phyloP scores from a whole-genome alignment of 495 filamentous ascomycete genomes.

The Penicillium herquei region DNA sequence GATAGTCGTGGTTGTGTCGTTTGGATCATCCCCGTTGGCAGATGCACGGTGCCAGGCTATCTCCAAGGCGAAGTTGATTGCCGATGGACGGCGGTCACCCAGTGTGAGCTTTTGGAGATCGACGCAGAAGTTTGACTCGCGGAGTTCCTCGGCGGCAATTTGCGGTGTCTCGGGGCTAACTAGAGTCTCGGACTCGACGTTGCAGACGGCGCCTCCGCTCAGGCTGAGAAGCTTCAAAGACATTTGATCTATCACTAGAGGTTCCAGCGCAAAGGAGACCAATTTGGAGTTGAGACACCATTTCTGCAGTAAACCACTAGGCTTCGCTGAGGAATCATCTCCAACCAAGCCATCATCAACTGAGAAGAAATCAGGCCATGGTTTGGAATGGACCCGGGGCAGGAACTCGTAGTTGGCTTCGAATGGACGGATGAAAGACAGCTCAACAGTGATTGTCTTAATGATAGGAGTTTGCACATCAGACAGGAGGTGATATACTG shows the following conservation, averaged over 20 bases:
- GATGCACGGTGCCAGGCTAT: constrained; percentile 66
- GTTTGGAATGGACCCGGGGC: constrained; percentile 69
- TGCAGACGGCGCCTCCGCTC: constrained; percentile 52
- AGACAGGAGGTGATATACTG: constrained; percentile 72
- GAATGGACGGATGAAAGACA: constrained; percentile 78
- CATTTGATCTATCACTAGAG: constrained; percentile 64
- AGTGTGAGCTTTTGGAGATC: constrained; percentile 68
- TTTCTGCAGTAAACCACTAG: constrained; percentile 70
- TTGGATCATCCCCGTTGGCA: constrained; percentile 9
- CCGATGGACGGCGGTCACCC: constrained; percentile 72
- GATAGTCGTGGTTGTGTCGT: constrained; percentile 43
- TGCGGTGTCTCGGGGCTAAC: constrained; percentile 29
- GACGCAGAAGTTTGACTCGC: constrained; percentile 68
- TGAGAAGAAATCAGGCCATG: constrained; percentile 85
- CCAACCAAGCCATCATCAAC: constrained; percentile 39
- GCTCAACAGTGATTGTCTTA: constrained; percentile 61
- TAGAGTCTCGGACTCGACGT: constrained; percentile 39
- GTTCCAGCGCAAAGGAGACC: constrained; percentile 71
- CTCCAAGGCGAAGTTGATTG: constrained; percentile 70
- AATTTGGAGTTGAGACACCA: constrained; percentile 76
- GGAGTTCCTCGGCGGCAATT: constrained; percentile 61
- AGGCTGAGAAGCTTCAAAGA: constrained; percentile 54
- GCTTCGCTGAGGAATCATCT: constrained; percentile 20
- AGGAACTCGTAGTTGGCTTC: constrained; percentile 84
- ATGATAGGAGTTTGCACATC: constrained; percentile 82